Conservation (phyloP, 2,329 filamentous ascomycete genomes). For the Colletotrichum tofieldiae region DNA sequence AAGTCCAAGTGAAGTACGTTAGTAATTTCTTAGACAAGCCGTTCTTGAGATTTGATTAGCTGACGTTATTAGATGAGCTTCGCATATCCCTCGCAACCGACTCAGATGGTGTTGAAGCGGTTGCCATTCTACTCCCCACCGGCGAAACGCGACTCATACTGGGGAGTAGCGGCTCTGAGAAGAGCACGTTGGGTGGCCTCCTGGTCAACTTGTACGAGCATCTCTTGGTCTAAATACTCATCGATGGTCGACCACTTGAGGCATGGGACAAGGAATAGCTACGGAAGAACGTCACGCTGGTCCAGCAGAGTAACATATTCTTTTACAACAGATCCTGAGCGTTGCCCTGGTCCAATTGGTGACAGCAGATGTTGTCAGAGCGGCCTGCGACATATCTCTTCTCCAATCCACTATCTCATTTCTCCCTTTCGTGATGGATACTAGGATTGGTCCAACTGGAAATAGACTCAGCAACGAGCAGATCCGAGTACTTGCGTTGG, state of each 20-base stretch:
- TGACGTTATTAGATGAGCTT: slow-evolving; percentile 77
- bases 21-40: slow-evolving; percentile 46
- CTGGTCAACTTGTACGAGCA: slow-evolving; percentile 88
- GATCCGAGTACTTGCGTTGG: slow-evolving; percentile 84
- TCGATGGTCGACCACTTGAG: slow-evolving; percentile 78
- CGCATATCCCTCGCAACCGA: slow-evolving; percentile 81
- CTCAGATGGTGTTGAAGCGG: slow-evolving; percentile 71
- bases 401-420: slow-evolving; percentile 65
- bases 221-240: slow-evolving; percentile 73
- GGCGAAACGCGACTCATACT: slow-evolving; percentile 86
- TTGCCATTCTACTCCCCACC: slow-evolving; percentile 77
- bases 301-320: slow-evolving; percentile 86
- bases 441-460: slow-evolving; percentile 79
- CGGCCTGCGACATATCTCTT: slow-evolving; percentile 77
- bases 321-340: slow-evolving; percentile 89
- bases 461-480: slow-evolving; percentile 84
- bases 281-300: slow-evolving; percentile 81
- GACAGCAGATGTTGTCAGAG: slow-evolving; percentile 68
- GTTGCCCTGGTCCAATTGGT: slow-evolving; percentile 79
- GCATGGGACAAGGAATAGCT: slow-evolving; percentile 80
- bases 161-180: slow-evolving; percentile 90
- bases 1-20: slow-evolving; percentile 80
- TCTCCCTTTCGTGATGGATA: slow-evolving; percentile 72
- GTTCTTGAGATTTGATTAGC: slow-evolving; percentile 1
- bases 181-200: slow-evolving; percentile 89